Evolutionary conservation across 331 rosid genomes (phyloP).

Genomic region (Prunus yedoensis): DNA sequence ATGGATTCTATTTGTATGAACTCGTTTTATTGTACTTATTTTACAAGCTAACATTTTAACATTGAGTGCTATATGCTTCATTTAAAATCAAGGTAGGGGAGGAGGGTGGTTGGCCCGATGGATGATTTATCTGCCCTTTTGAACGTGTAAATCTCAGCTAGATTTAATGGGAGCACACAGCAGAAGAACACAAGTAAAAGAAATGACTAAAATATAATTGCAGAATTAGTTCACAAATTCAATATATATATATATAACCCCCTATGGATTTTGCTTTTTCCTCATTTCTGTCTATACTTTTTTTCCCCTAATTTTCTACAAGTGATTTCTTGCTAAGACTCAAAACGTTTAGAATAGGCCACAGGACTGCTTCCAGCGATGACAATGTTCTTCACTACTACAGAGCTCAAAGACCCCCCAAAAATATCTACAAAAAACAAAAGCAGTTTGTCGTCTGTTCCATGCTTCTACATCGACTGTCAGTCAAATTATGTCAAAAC

Average conservation of each 20-base stretch:
- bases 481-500: slow-evolving; percentile 9
- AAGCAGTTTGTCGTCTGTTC: background rate
- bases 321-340: background rate
- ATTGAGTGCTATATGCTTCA: too few species aligned
- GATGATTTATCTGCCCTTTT: too few species aligned
- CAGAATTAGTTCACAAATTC: background rate
- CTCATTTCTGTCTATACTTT: background rate
- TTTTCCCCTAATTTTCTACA: background rate
- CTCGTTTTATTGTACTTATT: too few species aligned
- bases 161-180: too few species aligned
- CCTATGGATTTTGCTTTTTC: background rate
- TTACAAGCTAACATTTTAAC: too few species aligned
- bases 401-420: slow-evolving; percentile 5
- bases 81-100: too few species aligned
- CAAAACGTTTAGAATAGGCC: background rate
- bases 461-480: background rate
- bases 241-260: background rate
- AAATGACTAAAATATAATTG: background rate
- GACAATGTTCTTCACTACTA: background rate
- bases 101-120: too few species aligned
- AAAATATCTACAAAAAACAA: background rate
- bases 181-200: background rate
- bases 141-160: too few species aligned
- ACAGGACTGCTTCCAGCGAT: background rate
- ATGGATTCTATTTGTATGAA: too few species aligned